Conservation (phyloP, 2,329 filamentous ascomycete species). For the Passalora sequoiae region DNA sequence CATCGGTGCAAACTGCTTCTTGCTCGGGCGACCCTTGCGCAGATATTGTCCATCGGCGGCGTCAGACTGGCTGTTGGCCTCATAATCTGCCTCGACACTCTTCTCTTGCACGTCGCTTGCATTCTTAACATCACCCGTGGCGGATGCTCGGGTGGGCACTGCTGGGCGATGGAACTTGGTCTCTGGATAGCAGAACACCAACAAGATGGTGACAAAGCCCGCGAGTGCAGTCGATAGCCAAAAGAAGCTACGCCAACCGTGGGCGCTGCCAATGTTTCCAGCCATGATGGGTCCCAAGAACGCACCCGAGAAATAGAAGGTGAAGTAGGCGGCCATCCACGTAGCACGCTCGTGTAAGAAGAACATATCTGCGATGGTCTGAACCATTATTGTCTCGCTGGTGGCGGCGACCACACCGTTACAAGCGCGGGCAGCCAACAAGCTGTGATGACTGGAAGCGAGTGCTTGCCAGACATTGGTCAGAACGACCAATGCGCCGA, state of each 20-base stretch:
- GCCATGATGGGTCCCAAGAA: slow-evolving; percentile 44
- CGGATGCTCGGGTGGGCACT: slow-evolving; percentile 5
- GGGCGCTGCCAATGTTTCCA: slow-evolving; percentile 37
- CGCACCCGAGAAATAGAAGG: slow-evolving; percentile 40
- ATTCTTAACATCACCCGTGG: slow-evolving; percentile 11
- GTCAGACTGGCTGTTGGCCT: slow-evolving; percentile 25
- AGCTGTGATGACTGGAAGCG: slow-evolving; percentile 39
- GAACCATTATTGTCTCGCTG: slow-evolving; percentile 41
- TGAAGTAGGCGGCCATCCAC: slow-evolving; percentile 25
- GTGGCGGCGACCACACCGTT: slow-evolving; percentile 42
- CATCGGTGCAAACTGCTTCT: slow-evolving; percentile 36
- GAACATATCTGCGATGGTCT: slow-evolving; percentile 44
- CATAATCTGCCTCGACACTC: slow-evolving; percentile 14
- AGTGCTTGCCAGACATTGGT: slow-evolving; percentile 44
- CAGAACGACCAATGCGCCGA: slow-evolving; percentile 38
- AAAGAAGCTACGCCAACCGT: slow-evolving; percentile 46
- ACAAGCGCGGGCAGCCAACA: slow-evolving; percentile 41
- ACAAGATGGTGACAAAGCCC: slow-evolving; percentile 37
- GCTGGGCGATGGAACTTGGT: slow-evolving; percentile 39
- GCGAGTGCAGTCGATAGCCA: slow-evolving; percentile 42
- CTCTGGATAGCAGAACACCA: slow-evolving; percentile 41
- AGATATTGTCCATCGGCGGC: slow-evolving; percentile 19
- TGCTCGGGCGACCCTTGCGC: slow-evolving; percentile 37
- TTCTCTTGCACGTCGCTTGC: slow-evolving; percentile 29
- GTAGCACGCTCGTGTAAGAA: slow-evolving; percentile 39